phyloP scores from a whole-genome alignment of 1,284 basidiomycete genomes.

The Apiotrichum gamsii region DNA sequence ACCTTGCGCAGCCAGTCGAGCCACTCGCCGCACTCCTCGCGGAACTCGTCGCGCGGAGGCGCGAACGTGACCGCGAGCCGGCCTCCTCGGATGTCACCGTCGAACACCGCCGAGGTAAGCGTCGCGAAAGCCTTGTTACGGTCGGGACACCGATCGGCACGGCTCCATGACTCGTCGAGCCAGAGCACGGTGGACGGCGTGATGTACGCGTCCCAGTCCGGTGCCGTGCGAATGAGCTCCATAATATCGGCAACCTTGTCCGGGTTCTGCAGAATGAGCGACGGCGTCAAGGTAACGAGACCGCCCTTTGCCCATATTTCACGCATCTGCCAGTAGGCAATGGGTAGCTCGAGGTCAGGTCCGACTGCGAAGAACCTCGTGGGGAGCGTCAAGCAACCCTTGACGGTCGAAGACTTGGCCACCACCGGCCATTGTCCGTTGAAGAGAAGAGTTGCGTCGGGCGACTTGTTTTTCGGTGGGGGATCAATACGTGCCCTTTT shows the following conservation, averaged over 20 bases:
- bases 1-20: slow-evolving; percentile 24
- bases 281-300: slow-evolving; percentile 35
- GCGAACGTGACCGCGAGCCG: slow-evolving; percentile 22
- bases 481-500: too few species aligned
- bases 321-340: slow-evolving; percentile 14
- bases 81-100: slow-evolving; percentile 20
- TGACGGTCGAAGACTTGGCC: slow-evolving; percentile 6
- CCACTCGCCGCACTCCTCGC: slow-evolving; percentile 20
- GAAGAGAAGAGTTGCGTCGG: slow-evolving; percentile 11
- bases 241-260: slow-evolving; percentile 25
- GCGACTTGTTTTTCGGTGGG: not conserved
- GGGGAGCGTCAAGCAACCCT: slow-evolving; percentile 2
- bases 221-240: slow-evolving; percentile 16
- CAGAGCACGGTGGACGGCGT: slow-evolving; percentile 28
- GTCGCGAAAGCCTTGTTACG: slow-evolving; percentile 19
- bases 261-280: slow-evolving; percentile 24
- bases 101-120: slow-evolving; percentile 21
- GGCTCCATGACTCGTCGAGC: slow-evolving; percentile 19
- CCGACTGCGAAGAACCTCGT: slow-evolving; percentile 19
- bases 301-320: slow-evolving; percentile 28
- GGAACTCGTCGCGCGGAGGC: slow-evolving; percentile 21
- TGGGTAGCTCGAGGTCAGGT: slow-evolving; percentile 15
- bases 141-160: slow-evolving; percentile 21
- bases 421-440: slow-evolving; percentile 8
- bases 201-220: slow-evolving; percentile 34